Percentiles rank a stretch among this genome's conserved stretches.
These are phyloP conservation scores for Oehlia diaphana DNA, from an alignment of 192 early-diverging fungal species.

Conservation along the genomic window DNA sequence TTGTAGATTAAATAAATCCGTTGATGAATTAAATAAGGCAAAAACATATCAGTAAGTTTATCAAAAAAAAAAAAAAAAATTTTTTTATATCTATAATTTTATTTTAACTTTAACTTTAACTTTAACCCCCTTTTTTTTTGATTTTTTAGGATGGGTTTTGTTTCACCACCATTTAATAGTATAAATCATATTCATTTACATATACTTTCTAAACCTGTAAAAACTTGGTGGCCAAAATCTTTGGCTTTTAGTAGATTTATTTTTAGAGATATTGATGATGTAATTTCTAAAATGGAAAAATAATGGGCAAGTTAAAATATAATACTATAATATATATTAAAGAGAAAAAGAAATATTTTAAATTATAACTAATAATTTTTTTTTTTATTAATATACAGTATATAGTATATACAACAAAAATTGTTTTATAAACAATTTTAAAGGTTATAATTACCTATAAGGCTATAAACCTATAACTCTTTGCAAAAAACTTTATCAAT, in stretches of 20 bases:
- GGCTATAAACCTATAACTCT: too few species aligned
- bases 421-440: too few species aligned
- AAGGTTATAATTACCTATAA: too few species aligned
- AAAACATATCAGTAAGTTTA: not conserved
- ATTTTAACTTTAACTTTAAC: not conserved
- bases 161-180: slow-evolving; percentile 72
- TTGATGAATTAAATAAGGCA: not conserved
- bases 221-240: slow-evolving; percentile 14
- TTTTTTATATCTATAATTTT: not conserved
- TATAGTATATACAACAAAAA: too few species aligned
- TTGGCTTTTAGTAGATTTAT: not conserved
- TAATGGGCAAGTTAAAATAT: too few species aligned
- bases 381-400: too few species aligned
- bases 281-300: not conserved
- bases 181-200: slow-evolving; percentile 75
- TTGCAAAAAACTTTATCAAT: too few species aligned
- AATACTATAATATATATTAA: too few species aligned
- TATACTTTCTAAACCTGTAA: slow-evolving; percentile 41
- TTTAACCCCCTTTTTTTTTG: not conserved
- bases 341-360: too few species aligned
- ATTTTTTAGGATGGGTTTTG: slow-evolving; percentile 60
- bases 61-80: too few species aligned
- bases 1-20: not conserved
- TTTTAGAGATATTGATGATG: slow-evolving; percentile 13
- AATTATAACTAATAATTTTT: too few species aligned